Percentiles rank a stretch among this genome's conserved stretches.
Evolutionary conservation across 345 rosid genomes (phyloP).

Genomic region (Melastoma malabathricum): DNA sequence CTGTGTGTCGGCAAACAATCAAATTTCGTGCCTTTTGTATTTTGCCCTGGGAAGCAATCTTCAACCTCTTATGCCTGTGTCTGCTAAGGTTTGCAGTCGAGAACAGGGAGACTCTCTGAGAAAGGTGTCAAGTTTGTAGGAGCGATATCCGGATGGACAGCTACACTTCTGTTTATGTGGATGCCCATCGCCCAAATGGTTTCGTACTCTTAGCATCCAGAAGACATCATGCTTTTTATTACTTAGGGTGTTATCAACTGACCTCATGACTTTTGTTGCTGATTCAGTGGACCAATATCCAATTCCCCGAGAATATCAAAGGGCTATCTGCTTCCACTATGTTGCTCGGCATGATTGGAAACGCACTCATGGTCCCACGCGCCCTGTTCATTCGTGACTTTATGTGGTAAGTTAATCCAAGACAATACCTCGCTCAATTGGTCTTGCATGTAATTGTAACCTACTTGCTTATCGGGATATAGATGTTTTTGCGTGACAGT

Average conservation of each 20-base stretch:
- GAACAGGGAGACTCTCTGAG: conserved; percentile 56
- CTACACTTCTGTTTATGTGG: conserved; percentile 97
- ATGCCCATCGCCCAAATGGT: conserved; percentile 94
- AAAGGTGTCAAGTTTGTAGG: conserved; percentile 53
- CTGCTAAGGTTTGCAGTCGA: conserved; percentile 53
- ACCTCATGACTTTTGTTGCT: conserved; percentile 12
- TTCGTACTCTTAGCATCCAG: background rate
- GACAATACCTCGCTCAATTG: background rate
- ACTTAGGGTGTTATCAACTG: conserved; percentile 3
- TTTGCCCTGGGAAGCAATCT: background rate
- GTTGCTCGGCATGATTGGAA: conserved; percentile 86
- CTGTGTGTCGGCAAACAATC: background rate
- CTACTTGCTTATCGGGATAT: background rate
- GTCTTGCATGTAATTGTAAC: background rate
- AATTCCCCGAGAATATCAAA: conserved; percentile 69
- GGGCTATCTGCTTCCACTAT: conserved; percentile 75
- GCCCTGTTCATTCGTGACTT: conserved; percentile 82
- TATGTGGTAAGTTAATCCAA: conserved; percentile 56
- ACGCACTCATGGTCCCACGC: conserved; percentile 88
- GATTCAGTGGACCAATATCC: conserved; percentile 81
- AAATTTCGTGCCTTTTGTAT: background rate
- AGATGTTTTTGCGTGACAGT: background rate
- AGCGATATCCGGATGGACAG: conserved; percentile 83
- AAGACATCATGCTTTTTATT: background rate
- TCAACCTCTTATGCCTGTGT: conserved; percentile 10